Percentiles rank a stretch among this genome's conserved stretches.
Conservation (phyloP, 768 basidiomycete genomes). For the Coprinopsis cinerea region DNA sequence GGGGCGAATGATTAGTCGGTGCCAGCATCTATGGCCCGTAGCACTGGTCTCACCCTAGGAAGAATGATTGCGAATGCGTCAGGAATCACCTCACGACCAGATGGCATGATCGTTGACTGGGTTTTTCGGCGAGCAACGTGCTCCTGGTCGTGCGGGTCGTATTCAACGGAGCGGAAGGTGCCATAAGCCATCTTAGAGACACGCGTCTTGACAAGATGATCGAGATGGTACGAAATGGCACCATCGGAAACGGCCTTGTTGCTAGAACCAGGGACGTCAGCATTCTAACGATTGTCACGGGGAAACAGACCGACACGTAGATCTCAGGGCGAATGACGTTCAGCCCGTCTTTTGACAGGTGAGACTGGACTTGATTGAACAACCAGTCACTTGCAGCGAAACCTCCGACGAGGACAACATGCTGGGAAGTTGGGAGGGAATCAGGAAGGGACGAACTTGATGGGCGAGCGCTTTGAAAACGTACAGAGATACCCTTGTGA, state of each 20-base stretch:
- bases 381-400: slow-evolving; percentile 55
- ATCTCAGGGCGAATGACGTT: slow-evolving; percentile 45
- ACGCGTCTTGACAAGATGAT: slow-evolving; percentile 34
- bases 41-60: slow-evolving; percentile 26
- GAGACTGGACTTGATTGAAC: slow-evolving; percentile 33
- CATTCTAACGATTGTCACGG: not conserved
- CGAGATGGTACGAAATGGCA: slow-evolving; percentile 36
- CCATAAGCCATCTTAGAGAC: slow-evolving; percentile 47
- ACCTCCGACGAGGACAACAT: slow-evolving; percentile 48
- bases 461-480: not conserved
- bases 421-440: slow-evolving; percentile 16
- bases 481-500: slow-evolving; percentile 5
- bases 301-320: slow-evolving; percentile 17
- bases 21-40: not conserved
- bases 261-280: slow-evolving; percentile 16
- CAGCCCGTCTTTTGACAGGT: slow-evolving; percentile 31
- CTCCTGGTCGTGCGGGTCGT: slow-evolving; percentile 29
- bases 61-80: slow-evolving; percentile 39
- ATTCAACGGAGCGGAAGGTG: slow-evolving; percentile 31
- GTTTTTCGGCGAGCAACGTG: slow-evolving; percentile 13
- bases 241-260: slow-evolving; percentile 44
- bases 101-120: slow-evolving; percentile 20
- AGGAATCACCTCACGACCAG: slow-evolving; percentile 33
- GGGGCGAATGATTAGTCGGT: not conserved
- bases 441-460: not conserved